These are phyloP conservation scores for Pulicaria dysenterica DNA, from an alignment of 129 eudicot species.

Conservation along the genomic window DNA sequence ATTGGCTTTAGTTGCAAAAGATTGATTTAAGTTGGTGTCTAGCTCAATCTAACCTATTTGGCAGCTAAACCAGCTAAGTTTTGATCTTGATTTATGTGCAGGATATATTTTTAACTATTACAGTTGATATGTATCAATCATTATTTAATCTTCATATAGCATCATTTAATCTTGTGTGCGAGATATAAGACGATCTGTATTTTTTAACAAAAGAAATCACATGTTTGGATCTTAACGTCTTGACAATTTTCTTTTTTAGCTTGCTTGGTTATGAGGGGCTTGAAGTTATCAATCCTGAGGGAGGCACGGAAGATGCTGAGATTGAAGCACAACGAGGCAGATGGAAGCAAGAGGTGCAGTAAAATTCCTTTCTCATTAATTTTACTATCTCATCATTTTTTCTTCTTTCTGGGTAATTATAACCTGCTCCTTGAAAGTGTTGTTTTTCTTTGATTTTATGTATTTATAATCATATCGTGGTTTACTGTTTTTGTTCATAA, in stretches of 20 bases:
- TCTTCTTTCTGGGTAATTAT: slow-evolving; percentile 3
- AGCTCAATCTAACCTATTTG: background rate
- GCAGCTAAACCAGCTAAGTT: slow-evolving; percentile 1
- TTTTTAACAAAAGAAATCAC: background rate
- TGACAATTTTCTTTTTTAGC: slow-evolving; percentile 31
- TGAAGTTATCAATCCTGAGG: slow-evolving; percentile 91
- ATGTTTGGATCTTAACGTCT: slow-evolving; percentile 17
- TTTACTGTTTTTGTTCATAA: slow-evolving; percentile 12
- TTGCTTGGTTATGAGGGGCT: slow-evolving; percentile 80
- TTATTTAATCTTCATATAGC: slow-evolving; percentile 13
- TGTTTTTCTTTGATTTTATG: slow-evolving; percentile 6
- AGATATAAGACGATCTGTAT: slow-evolving; percentile 5
- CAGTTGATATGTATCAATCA: slow-evolving; percentile 6
- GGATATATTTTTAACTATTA: background rate
- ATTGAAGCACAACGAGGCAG: slow-evolving; percentile 85
- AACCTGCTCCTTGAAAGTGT: background rate
- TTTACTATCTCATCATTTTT: slow-evolving; percentile 7
- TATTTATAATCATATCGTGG: slow-evolving; percentile 8
- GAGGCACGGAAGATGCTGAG: slow-evolving; percentile 90
- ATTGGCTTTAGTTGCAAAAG: slow-evolving; percentile 19
- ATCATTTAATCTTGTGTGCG: background rate
- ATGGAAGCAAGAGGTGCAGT: slow-evolving; percentile 79
- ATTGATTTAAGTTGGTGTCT: background rate
- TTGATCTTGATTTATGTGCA: slow-evolving; percentile 1
- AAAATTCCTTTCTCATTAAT: background rate